Evolutionary conservation across 805 yeast genomes (phyloP), one percentile per base, ranked within the genome.

Genomic region (Jamesozyma jinghongensis): DNA sequence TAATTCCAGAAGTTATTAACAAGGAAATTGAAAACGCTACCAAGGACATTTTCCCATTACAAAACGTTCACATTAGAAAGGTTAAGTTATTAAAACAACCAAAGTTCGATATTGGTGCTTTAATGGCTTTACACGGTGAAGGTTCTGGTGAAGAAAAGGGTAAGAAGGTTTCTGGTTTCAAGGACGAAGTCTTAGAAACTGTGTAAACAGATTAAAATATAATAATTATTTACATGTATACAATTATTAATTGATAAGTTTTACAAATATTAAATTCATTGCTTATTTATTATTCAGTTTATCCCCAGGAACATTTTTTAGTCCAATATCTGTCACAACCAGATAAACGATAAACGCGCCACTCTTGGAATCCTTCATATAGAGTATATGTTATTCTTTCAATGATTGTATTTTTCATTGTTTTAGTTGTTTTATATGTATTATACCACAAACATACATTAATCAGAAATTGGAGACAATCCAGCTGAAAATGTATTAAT

Each of bases 41-140:
- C 56, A 86, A 82, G 71, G 74, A 85, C 61, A 85, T 88, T 76
- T 87, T 75, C 81, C 97, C 97, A 66, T 81, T 88, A 69, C 97
- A 88, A 77, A 87, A 90, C 77, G 94, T 88, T 66, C 94, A 86
- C 81, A 84, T 88, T 72, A 88, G 97, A 81, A 90, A 88, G 79
- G 97, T 88, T 65, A 88, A 88, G 80, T 79, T 88, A 69, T 85
- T 90, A 73, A 88, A 90, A 77, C 94, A 83, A 75, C 97, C 97
- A 70, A 88, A 88, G 77, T 86, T 88, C 79, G 97, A 88, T 73
- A 80, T 90, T 64, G 96, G 96, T 73, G 74, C 94, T 66, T 81
- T 88, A 68, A 74, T 88, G 69, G 81, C 97, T 65, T 82, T 90
- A 66, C 97, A 88, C 78, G 97, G 97, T 73, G 97, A 88, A 77